phyloP scores from a whole-genome alignment of 2,329 filamentous ascomycete species.

The Dactylellina haptotyla region DNA sequence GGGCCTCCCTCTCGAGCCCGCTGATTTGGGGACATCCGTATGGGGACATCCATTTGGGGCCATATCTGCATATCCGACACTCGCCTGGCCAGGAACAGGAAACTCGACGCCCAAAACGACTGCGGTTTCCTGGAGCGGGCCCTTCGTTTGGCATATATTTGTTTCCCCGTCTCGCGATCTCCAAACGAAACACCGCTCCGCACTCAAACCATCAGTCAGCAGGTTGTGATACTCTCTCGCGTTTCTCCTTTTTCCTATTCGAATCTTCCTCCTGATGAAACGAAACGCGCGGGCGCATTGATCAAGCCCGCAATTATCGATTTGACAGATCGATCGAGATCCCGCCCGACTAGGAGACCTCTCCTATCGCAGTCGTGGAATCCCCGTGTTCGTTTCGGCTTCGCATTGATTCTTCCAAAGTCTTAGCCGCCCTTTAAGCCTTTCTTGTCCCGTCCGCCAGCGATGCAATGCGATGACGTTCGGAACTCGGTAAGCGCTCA shows the following conservation, averaged over 20 bases:
- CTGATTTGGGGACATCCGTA: conserved; percentile 39
- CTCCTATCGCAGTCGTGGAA: not conserved
- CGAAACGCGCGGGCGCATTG: conserved; percentile 21
- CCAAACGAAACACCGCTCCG: conserved; percentile 42
- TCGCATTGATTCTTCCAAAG: conserved; percentile 3
- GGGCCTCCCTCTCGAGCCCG: conserved; percentile 6
- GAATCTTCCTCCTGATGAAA: conserved; percentile 15
- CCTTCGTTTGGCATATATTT: conserved; percentile 45
- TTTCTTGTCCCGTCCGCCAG: not conserved
- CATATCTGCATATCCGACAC: not conserved
- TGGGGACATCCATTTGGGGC: conserved; percentile 11
- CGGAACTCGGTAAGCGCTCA: conserved; percentile 29
- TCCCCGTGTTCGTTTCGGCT: not conserved
- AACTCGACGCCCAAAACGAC: conserved; percentile 20
- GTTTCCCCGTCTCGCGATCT: conserved; percentile 34
- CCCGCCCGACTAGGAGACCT: not conserved
- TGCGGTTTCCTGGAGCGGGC: conserved; percentile 8
- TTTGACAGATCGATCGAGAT: conserved; percentile 34
- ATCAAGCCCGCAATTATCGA: conserved; percentile 6
- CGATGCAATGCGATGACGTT: not conserved
- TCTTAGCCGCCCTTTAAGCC: conserved; percentile 3
- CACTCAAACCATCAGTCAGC: conserved; percentile 4
- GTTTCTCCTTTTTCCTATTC: too few species aligned
- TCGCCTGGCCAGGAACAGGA: conserved; percentile 27
- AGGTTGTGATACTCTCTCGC: not conserved